These are phyloP conservation scores for Russula ochroleuca DNA, from an alignment of 768 basidiomycete genomes.

Conservation along the genomic window DNA sequence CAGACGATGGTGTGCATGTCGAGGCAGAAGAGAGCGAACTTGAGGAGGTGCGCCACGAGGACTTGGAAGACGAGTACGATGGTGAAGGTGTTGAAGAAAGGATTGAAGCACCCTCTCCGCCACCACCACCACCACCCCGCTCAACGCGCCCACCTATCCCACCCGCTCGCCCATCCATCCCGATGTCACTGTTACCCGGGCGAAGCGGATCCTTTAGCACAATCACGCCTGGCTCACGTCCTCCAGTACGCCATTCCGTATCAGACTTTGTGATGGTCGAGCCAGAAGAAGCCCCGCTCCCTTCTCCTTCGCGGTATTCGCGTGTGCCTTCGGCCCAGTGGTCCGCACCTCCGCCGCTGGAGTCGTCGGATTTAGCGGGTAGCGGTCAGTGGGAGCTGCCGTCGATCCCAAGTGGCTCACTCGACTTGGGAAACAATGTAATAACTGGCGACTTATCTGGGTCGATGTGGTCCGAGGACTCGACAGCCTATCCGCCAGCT, in stretches of 20 bases:
- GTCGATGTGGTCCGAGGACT: slow-evolving; percentile 59
- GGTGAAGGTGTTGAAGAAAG: slow-evolving; percentile 31
- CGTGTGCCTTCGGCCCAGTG: slow-evolving; percentile 35
- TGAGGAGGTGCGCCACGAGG: slow-evolving; percentile 60
- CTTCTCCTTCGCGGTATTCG: slow-evolving; percentile 48
- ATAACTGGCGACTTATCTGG: slow-evolving; percentile 47
- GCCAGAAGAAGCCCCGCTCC: slow-evolving; percentile 32
- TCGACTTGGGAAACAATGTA: slow-evolving; percentile 47
- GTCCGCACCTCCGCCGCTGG: slow-evolving; percentile 32
- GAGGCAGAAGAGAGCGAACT: slow-evolving; percentile 72
- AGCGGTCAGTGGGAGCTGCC: slow-evolving; percentile 62
- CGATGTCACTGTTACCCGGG: slow-evolving; percentile 10
- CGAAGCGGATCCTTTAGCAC: slow-evolving; percentile 23
- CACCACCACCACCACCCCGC: slow-evolving; percentile 37
- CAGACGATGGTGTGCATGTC: slow-evolving; percentile 59
- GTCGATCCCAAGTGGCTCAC: slow-evolving; percentile 48
- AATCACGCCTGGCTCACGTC: slow-evolving; percentile 28
- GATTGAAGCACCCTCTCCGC: slow-evolving; percentile 49
- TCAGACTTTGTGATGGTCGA: slow-evolving; percentile 38
- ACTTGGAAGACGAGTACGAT: slow-evolving; percentile 35
- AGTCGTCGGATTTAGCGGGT: slow-evolving; percentile 37
- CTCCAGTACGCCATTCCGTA: slow-evolving; percentile 33
- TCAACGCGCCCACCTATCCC: slow-evolving; percentile 32
- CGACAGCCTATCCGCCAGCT: slow-evolving; percentile 36
- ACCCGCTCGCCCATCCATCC: not conserved